A percentile compares a stretch with the other conserved stretches of the same genome.
Conservation (phyloP, 164 flowering plant species). For the Taxillus chinensis region DNA sequence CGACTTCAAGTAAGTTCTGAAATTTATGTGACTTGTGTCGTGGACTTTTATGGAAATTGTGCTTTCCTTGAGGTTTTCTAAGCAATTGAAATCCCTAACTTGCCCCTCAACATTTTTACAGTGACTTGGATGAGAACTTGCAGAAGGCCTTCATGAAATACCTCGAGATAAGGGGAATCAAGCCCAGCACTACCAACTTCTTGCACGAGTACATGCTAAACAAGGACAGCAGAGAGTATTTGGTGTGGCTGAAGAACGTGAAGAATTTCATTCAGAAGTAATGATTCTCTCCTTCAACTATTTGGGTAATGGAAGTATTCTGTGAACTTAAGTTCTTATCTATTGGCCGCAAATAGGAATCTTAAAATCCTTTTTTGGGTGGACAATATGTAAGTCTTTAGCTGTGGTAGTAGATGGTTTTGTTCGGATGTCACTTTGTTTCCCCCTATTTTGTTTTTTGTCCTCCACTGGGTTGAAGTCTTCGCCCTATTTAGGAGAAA, state of each 20-base stretch:
- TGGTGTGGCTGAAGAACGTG: conserved; percentile 69
- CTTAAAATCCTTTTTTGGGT: too few relatives aligned
- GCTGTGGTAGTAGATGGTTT: too few relatives aligned
- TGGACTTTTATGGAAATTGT: not conserved
- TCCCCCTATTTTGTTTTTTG: too few relatives aligned
- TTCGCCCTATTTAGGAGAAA: too few relatives aligned
- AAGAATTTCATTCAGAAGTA: conserved; percentile 60
- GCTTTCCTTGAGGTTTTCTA: not conserved
- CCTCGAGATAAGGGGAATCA: conserved; percentile 82
- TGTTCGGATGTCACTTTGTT: too few relatives aligned
- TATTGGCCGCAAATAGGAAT: too few relatives aligned
- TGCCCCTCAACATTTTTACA: conserved; percentile 11
- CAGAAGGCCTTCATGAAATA: conserved; percentile 84
- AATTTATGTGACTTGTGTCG: not conserved
- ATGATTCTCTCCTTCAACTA: not conserved
- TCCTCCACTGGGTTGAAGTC: too few relatives aligned
- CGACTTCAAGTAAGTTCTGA: conserved; percentile 60
- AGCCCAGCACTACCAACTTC: conserved; percentile 66
- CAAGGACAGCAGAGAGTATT: conserved; percentile 72
- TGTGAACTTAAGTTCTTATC: too few relatives aligned
- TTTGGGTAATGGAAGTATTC: too few relatives aligned
- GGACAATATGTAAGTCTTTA: too few relatives aligned
- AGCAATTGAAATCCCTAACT: not conserved
- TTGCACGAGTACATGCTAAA: conserved; percentile 84
- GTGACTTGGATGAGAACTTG: conserved; percentile 95